phyloP scores from a whole-genome alignment of 1,139 yeast species.

The Debaryomyces robertsiae region DNA sequence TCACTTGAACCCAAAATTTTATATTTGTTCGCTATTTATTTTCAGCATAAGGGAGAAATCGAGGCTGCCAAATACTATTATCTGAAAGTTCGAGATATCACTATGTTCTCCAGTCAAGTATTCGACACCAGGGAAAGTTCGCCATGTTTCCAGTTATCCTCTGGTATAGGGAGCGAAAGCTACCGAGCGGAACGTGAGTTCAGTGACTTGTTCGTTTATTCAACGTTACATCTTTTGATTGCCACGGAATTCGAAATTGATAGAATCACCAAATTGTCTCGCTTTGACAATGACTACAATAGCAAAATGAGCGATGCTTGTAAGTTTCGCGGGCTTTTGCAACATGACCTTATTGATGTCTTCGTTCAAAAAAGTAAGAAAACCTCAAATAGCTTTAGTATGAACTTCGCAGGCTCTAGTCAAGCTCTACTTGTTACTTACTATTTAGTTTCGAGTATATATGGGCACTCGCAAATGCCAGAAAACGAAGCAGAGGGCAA shows the following conservation, averaged over 20 bases:
- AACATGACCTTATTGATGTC: constrained; percentile 21
- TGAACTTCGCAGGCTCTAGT: constrained; percentile 23
- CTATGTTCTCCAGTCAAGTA: no score
- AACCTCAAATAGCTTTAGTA: constrained; percentile 22
- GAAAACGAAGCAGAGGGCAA: neutral
- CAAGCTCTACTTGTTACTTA: constrained; percentile 18
- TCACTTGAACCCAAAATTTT: constrained; percentile 35
- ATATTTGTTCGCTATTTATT: constrained; percentile 40
- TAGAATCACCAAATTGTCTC: constrained; percentile 13
- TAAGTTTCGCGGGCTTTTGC: constrained; percentile 20
- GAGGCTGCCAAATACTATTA: constrained; percentile 42
- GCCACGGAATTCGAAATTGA: constrained; percentile 28
- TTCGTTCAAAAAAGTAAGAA: constrained; percentile 16
- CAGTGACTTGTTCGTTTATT: constrained; percentile 29
- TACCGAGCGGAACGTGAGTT: constrained; percentile 19
- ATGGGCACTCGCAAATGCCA: neutral
- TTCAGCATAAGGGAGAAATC: constrained; percentile 39
- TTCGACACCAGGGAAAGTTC: no score
- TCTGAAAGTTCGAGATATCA: constrained; percentile 27
- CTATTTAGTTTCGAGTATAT: constrained; percentile 10
- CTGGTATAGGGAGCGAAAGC: constrained; percentile 27
- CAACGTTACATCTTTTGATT: constrained; percentile 29
- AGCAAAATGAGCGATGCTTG: constrained; percentile 15
- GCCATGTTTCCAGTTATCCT: constrained; percentile 16
- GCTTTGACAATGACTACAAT: constrained; percentile 5